phyloP scores from a whole-genome alignment of 2,329 filamentous ascomycete species.

The Diaporthe citri region DNA sequence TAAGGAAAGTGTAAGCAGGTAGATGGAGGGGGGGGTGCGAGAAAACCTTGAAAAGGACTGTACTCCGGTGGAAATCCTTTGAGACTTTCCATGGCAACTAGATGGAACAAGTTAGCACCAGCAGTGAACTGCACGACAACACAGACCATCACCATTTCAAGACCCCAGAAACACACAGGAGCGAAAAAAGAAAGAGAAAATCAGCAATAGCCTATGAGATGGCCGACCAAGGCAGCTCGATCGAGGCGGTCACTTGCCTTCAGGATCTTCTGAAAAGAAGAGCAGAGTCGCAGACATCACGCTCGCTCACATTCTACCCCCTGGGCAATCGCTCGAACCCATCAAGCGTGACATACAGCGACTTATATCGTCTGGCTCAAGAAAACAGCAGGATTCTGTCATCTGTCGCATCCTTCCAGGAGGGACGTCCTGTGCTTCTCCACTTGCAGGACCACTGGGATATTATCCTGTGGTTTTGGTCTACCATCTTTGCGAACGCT shows the following conservation, averaged over 20 bases:
- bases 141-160: no score
- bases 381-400: neutral
- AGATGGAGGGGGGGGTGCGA: no score
- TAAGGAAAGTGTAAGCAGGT: no score
- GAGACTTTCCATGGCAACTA: neutral
- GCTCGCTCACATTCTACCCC: neutral
- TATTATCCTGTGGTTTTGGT: slow-evolving; percentile 47
- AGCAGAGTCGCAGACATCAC: neutral
- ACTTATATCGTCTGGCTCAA: neutral
- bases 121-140: no score
- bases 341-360: neutral
- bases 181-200: no score
- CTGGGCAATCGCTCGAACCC: neutral
- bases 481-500: slow-evolving; percentile 41
- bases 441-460: slow-evolving; percentile 45
- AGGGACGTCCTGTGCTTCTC: slow-evolving; percentile 23
- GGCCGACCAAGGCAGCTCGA: neutral
- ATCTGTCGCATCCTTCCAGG: neutral
- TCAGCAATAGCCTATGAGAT: no score
- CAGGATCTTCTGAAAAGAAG: neutral
- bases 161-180: no score
- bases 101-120: no score
- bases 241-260: neutral
- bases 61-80: neutral
- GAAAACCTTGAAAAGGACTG: neutral